phyloP scores from a whole-genome alignment of 1,284 basidiomycete genomes.

The Sporisorium exsertum region DNA sequence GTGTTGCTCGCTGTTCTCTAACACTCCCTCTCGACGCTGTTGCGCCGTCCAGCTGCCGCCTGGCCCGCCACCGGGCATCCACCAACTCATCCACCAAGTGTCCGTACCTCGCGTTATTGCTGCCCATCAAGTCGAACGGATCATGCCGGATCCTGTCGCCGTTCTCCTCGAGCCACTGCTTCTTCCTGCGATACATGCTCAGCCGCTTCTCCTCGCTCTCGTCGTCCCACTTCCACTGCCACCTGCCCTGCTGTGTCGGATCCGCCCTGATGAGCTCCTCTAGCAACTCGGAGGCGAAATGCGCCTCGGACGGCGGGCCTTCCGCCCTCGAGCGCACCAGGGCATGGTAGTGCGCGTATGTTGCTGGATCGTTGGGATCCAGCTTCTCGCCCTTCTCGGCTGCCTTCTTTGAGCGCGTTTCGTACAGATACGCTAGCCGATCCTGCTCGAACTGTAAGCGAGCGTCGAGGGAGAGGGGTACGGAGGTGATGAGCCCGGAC shows the following conservation, averaged over 20 bases:
- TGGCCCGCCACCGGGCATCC: conserved; percentile 3
- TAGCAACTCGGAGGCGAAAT: conserved; percentile 27
- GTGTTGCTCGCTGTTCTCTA: not conserved
- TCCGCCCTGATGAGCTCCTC: conserved; percentile 18
- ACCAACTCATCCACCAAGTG: conserved; percentile 20
- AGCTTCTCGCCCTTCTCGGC: not conserved
- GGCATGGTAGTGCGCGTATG: conserved; percentile 24
- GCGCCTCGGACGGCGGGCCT: conserved; percentile 25
- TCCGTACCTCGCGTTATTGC: conserved; percentile 21
- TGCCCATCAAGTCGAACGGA: conserved; percentile 47
- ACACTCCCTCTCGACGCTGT: not conserved
- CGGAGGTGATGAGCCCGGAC: conserved; percentile 35
- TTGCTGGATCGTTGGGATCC: conserved; percentile 12
- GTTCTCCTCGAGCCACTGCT: conserved; percentile 29
- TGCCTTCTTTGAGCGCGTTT: not conserved
- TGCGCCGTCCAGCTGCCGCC: not conserved
- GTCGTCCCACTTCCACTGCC: conserved; percentile 41
- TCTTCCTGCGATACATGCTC: conserved; percentile 45
- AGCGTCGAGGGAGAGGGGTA: conserved; percentile 15
- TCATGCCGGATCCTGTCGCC: conserved; percentile 29
- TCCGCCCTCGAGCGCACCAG: conserved; percentile 19
- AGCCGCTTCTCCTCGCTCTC: conserved; percentile 27
- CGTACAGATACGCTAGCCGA: conserved; percentile 28
- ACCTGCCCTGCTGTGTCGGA: conserved; percentile 8
- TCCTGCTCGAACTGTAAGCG: conserved; percentile 26